Evolutionary conservation across 2,329 filamentous ascomycete genomes (phyloP).

Genomic region (Fusarium temperatum): DNA sequence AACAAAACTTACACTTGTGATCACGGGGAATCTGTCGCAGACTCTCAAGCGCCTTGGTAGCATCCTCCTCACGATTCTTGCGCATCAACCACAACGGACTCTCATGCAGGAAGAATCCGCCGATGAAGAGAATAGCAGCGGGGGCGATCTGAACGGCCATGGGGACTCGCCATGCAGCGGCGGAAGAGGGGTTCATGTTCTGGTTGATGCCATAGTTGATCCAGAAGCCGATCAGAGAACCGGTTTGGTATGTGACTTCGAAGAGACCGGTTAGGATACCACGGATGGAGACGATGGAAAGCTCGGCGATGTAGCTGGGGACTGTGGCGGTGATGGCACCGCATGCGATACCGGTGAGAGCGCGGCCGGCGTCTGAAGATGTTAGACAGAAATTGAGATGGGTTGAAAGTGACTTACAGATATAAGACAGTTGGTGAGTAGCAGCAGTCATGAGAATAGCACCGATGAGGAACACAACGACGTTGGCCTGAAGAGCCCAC

Average conservation of each 20-base stretch:
- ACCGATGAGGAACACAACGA: slow-evolving; percentile 55
- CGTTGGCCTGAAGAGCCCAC: slow-evolving; percentile 58
- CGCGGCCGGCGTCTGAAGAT: slow-evolving; percentile 62
- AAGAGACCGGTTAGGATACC: slow-evolving; percentile 65
- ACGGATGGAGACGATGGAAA: slow-evolving; percentile 65
- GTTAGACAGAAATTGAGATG: neutral
- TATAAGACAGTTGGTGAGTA: slow-evolving; percentile 52
- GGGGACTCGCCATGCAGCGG: slow-evolving; percentile 58
- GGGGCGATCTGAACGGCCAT: slow-evolving; percentile 59
- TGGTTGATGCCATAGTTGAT: slow-evolving; percentile 57
- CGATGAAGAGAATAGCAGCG: slow-evolving; percentile 52
- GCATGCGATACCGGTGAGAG: slow-evolving; percentile 65
- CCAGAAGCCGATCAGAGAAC: slow-evolving; percentile 62
- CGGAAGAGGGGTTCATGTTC: slow-evolving; percentile 46
- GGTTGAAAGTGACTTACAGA: slow-evolving; percentile 45
- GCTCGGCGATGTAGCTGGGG: slow-evolving; percentile 71
- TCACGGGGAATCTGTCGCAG: slow-evolving; percentile 56
- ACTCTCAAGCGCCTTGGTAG: slow-evolving; percentile 45
- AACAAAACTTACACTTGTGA: slow-evolving; percentile 42
- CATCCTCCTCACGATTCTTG: slow-evolving; percentile 46
- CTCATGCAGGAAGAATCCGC: slow-evolving; percentile 57
- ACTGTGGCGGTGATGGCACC: slow-evolving; percentile 67
- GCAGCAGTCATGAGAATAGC: slow-evolving; percentile 55
- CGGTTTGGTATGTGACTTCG: slow-evolving; percentile 63
- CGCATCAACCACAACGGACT: slow-evolving; percentile 53